Evolutionary conservation across 257 asterid species (phyloP), one percentile per base, ranked within the genome.

Genomic region (Anisodus acutangulus): DNA sequence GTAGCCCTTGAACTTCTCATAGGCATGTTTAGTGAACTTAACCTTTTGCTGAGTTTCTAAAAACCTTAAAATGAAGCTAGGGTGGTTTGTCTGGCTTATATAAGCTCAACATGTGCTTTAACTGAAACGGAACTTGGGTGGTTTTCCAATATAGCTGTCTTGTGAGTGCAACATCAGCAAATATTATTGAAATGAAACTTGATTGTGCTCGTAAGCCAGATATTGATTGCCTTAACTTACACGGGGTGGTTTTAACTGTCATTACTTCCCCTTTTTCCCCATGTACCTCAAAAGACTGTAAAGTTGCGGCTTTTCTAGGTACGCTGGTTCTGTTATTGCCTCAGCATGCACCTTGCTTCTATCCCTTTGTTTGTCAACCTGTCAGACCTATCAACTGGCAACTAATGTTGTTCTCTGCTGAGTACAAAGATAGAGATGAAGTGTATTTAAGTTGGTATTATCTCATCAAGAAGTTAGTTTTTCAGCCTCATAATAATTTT

Each of bases 151-250:
- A 68, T 37, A 68, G 51, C 51, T 37, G 12, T 39, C 51, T 31
- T 31, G 35, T 31, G 35, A 31, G 35, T 31, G 35, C 37, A 43
- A 43, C 17, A 43, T n/a, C 79, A 41, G 58, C 17, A 71, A 71
- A 43, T 58, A 69, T 71, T 26, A 17, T 71, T 71, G 79, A 70
- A 31, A 70, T 17, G 57, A 17, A 41, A 70, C 79, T 43, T 43
- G 15, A 39, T 43, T 71, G 55, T 4, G 4, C 57, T 71, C 57
- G n/a, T 43, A 43, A 43, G 16, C 79, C 17, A 8, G 58, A 9
- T 71, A 43, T 71, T 43, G 79, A 71, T 71, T 71, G 79, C 37
- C 79, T 31, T 45, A n/a, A 43, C 58, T 17, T n/a, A n/a, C 78
- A 69, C 17, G 54, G 13, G 53, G 4, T 8, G 26, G 78, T 68